Evolutionary conservation across 2,329 filamentous ascomycete species (phyloP), one percentile per base, ranked within the genome.

Genomic region (Hirsutella minnesotensis): DNA sequence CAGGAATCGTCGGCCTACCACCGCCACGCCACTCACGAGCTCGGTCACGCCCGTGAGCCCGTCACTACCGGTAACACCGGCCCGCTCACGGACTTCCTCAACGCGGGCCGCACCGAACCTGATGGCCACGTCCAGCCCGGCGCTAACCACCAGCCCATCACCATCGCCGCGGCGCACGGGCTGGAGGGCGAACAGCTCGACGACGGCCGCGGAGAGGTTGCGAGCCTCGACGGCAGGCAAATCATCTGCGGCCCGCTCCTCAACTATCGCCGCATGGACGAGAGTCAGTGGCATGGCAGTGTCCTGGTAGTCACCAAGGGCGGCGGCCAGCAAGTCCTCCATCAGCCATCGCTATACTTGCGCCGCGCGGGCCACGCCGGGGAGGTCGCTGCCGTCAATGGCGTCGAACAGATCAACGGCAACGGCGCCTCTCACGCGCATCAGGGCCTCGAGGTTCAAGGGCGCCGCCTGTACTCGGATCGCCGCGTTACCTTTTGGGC

Each of bases 401-500:
- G 55, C 38, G 44, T 47, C 22, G 55, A 53, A 19, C 46, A 51
- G 40, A 57, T 49, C 43, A 53, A 57, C 47, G 51, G 47, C 42
- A 13, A 37, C 15, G 39, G 16, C 39, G 33, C 10, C 34, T 18
- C 2, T 16, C 21, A 39, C 5, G 37, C 20, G 15, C 20, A 18
- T 22, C 3, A 66, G 71, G 73, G 74, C 67, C 47, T 34, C 39
- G 58, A 52, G 15, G 46, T 58, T 41, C 51, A 60, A 38, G 51
- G 53, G 35, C 56, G 68, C 62, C 65, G 73, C 72, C 57, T 90
- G 64, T 66, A 82, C 79, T 75, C 82, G 58, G 72, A 82, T 54
- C 61, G 65, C 39, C 65, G 73, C 64, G 66, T 81, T 72, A 96
- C 90, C 0, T 98, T 98, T 62, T 98, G 92, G 92, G 76, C 82